Evolutionary conservation across 2,329 filamentous ascomycete genomes (phyloP).

Genomic region (Colletotrichum tanaceti): DNA sequence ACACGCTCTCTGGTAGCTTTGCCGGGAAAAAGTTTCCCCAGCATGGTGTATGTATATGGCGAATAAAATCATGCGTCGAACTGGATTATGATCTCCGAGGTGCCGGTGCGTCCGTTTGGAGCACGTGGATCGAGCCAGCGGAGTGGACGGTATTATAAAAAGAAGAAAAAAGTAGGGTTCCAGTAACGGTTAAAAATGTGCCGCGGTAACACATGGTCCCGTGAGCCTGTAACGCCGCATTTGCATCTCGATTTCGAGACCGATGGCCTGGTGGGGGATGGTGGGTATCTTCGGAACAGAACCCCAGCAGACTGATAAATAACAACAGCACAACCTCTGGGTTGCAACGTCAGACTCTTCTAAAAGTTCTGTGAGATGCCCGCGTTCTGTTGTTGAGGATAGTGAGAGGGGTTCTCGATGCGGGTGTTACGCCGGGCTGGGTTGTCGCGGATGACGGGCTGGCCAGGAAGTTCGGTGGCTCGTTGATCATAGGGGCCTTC

Average conservation of each 20-base stretch:
- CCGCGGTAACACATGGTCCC: slow-evolving; percentile 19
- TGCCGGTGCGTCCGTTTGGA: background rate
- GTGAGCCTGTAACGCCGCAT: slow-evolving; percentile 34
- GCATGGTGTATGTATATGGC: slow-evolving; percentile 30
- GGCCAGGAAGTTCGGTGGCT: slow-evolving; percentile 61
- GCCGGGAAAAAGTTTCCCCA: background rate
- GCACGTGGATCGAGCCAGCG: slow-evolving; percentile 4
- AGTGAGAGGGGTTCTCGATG: slow-evolving; percentile 91
- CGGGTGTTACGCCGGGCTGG: slow-evolving; percentile 91
- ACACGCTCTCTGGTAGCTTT: slow-evolving; percentile 4
- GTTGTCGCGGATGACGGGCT: slow-evolving; percentile 93
- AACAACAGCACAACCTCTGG: slow-evolving; percentile 12
- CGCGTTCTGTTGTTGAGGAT: slow-evolving; percentile 90
- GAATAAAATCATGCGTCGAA: slow-evolving; percentile 39
- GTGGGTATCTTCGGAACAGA: slow-evolving; percentile 38
- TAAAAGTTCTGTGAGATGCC: slow-evolving; percentile 98
- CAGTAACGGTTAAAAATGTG: background rate
- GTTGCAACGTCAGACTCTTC: background rate
- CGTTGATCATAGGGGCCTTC: slow-evolving; percentile 55
- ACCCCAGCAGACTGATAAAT: slow-evolving; percentile 27
- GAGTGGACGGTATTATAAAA: slow-evolving; percentile 25
- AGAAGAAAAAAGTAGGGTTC: slow-evolving; percentile 14
- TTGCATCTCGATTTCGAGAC: slow-evolving; percentile 15
- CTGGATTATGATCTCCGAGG: slow-evolving; percentile 23
- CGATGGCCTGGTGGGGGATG: slow-evolving; percentile 27